Evolutionary conservation across 305 asterid species (phyloP).

Genomic region (Petunia hybrid): DNA sequence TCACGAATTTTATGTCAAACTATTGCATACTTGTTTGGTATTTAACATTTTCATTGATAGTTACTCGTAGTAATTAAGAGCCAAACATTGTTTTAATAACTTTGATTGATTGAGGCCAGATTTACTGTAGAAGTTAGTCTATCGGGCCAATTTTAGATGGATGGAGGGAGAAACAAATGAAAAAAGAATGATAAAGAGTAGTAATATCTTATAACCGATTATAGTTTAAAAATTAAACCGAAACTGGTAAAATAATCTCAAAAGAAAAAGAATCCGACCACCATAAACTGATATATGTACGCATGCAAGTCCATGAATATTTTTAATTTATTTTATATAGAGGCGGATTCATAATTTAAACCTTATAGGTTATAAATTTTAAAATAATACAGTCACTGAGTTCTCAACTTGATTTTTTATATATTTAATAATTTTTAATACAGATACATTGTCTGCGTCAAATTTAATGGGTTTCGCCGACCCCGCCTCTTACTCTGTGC

Average conservation of each 20-base stretch:
- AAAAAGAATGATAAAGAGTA: background rate
- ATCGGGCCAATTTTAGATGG: constrained; percentile 1
- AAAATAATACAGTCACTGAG: too few relatives aligned
- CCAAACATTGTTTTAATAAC: background rate
- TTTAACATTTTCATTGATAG: constrained; percentile 14
- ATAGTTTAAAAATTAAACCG: background rate
- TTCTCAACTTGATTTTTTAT: too few relatives aligned
- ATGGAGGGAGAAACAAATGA: background rate
- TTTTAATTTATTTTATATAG: background rate
- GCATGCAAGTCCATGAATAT: background rate
- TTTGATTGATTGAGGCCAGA: background rate
- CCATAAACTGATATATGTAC: background rate
- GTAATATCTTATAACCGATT: background rate
- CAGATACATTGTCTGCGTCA: too few relatives aligned
- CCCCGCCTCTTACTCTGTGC: too few relatives aligned
- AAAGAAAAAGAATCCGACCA: background rate
- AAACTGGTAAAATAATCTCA: background rate
- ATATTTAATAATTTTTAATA: too few relatives aligned
- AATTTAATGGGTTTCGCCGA: too few relatives aligned
- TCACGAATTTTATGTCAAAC: background rate
- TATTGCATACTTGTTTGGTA: background rate
- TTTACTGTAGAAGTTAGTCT: background rate
- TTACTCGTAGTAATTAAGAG: background rate
- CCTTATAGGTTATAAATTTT: too few relatives aligned
- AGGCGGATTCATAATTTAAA: too few relatives aligned